Evolutionary conservation across 495 filamentous ascomycete genomes (phyloP).

Genomic region (Immersiella caudata): DNA sequence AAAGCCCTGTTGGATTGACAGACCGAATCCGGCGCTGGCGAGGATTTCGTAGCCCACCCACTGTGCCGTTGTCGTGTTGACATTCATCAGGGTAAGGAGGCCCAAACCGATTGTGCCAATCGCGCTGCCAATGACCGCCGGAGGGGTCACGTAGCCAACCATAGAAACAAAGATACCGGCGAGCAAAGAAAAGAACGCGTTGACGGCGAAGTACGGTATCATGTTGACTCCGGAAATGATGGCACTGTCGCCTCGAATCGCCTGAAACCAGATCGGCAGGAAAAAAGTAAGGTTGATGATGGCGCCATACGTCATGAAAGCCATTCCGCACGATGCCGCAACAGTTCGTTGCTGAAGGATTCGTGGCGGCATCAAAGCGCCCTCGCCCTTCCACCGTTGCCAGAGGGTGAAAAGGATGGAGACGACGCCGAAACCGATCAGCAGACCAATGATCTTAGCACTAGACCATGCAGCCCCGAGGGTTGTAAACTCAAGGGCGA

Average conservation of each 20-base stretch:
- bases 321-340: slow-evolving; percentile 50
- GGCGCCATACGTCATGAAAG: slow-evolving; percentile 35
- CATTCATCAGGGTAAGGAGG: slow-evolving; percentile 61
- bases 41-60: slow-evolving; percentile 69
- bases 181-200: slow-evolving; percentile 60
- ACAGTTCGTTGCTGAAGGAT: slow-evolving; percentile 64
- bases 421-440: slow-evolving; percentile 48
- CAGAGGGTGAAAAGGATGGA: slow-evolving; percentile 23
- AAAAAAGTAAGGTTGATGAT: slow-evolving; percentile 63
- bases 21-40: slow-evolving; percentile 61
- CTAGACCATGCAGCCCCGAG: slow-evolving; percentile 47
- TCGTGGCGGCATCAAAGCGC: slow-evolving; percentile 41
- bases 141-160: slow-evolving; percentile 51
- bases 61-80: slow-evolving; percentile 49
- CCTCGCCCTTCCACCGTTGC: slow-evolving; percentile 25
- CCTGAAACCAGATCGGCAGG: slow-evolving; percentile 66
- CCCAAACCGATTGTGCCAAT: slow-evolving; percentile 64
- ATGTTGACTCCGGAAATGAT: slow-evolving; percentile 68
- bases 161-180: slow-evolving; percentile 42
- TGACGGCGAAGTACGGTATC: slow-evolving; percentile 64
- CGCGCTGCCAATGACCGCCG: slow-evolving; percentile 52
- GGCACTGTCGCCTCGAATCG: slow-evolving; percentile 65
- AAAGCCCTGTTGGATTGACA: slow-evolving; percentile 61
- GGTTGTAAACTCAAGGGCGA: slow-evolving; percentile 56
- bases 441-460: slow-evolving; percentile 32